Base-by-base conservation (phyloP, 495 filamentous ascomycete species). In the Stereocaulon alpinum region DNA sequence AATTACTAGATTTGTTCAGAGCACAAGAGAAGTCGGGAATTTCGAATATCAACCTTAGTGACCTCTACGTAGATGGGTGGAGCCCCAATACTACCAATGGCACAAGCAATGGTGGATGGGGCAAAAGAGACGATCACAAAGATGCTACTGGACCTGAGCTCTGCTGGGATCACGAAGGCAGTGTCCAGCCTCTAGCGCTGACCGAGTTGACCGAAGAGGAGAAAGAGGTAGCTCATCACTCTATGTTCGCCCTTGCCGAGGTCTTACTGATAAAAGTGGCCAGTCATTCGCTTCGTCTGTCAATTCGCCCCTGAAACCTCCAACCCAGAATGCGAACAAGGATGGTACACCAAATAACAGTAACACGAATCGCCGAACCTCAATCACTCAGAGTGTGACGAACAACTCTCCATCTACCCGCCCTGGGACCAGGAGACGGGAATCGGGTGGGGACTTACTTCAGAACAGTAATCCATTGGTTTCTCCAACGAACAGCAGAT, bases 261-360 rank as follows among this genome's bases (percentile, higher is more conserved):
- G 9, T 65, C 40, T 65, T 67, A 56, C 67, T 71, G 64, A 73
- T 51, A 43, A 45, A 52, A 24, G 24, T 54, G 52, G 55, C 32
- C 63, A 90, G 83, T 73, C 87, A 54, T 96, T 97, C 71, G 72
- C 85, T 34, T 78, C 79, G 44, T 91, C 92, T 50, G 88, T 98
- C 64, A 98, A 97, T 69, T 96, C 93, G 15, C 84, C 89, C 24
- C 74, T 96, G 45, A 97, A 96, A 71, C 87, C 87, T 15, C 89
- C 87, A 7, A 81, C 82, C 44, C 87, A 86, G 64, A 82, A 77
- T 59, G 70, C 76, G 50, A 82, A 78, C 62, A 91, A 95, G 66
- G 89, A 94, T 48, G 80, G 76, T 43, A 75, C 73, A 42, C 73
- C 77, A 29, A 74, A 72, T n/a, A 75, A 80, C 20, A 77, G 74